Conservation (phyloP, 805 yeast species). For the Ogataea ganodermae region DNA sequence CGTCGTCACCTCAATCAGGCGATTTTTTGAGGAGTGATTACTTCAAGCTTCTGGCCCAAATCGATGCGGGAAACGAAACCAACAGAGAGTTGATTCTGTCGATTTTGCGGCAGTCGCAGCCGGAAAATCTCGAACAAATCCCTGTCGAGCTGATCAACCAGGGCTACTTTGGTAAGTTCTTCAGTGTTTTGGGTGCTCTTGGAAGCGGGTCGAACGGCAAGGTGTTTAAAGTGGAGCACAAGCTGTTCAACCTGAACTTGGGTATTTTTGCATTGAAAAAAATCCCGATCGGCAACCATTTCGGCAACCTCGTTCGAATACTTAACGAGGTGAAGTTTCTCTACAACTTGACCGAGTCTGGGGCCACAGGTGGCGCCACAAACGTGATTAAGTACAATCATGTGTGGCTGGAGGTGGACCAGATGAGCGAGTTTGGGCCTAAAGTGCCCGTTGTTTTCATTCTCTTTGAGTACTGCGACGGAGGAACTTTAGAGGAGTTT, state of each 20-base stretch:
- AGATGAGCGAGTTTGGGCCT: conserved; percentile 54
- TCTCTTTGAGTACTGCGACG: conserved; percentile 83
- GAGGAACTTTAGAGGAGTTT: conserved; percentile 81
- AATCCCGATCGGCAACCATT: conserved; percentile 79
- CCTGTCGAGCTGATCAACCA: conserved; percentile 63
- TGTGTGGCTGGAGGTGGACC: conserved; percentile 82
- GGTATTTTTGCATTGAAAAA: conserved; percentile 86
- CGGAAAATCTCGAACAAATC: conserved; percentile 15
- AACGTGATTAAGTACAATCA: conserved; percentile 85
- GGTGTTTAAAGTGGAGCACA: conserved; percentile 82
- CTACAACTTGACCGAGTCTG: conserved; percentile 47
- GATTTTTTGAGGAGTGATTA: conserved; percentile 31
- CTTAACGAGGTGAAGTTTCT: conserved; percentile 77
- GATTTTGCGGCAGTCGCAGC: conserved; percentile 16
- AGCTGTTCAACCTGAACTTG: conserved; percentile 65
- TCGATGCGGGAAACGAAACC: conserved; percentile 22
- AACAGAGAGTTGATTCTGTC: conserved; percentile 24
- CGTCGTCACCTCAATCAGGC: conserved; percentile 4
- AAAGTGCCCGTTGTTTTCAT: conserved; percentile 66
- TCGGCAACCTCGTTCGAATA: conserved; percentile 66
- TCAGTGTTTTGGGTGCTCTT: conserved; percentile 56
- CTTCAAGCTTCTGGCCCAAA: conserved; percentile 29
- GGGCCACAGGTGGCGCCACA: conserved; percentile 32
- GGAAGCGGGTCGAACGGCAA: conserved; percentile 88
- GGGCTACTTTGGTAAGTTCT: conserved; percentile 78